phyloP scores from a whole-genome alignment of 106 monocot species.

The Allium sativum region DNA sequence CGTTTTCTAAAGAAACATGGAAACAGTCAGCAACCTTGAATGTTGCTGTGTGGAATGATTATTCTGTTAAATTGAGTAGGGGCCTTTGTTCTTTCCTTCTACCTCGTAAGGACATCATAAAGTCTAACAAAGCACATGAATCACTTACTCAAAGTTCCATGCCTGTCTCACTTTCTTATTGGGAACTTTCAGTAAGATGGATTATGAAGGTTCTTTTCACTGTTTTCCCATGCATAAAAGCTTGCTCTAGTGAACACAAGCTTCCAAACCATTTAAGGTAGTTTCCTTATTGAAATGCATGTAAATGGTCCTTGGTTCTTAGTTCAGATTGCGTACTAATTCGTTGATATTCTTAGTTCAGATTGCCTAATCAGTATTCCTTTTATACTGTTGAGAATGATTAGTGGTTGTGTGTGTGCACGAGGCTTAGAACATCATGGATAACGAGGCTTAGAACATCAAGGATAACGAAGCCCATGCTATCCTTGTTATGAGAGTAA shows the following conservation, averaged over 20 bases:
- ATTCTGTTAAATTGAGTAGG: conserved; percentile 54
- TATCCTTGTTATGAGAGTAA: no score
- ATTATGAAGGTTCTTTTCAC: conserved; percentile 72
- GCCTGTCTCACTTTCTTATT: conserved; percentile 61
- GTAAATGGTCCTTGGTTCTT: background rate
- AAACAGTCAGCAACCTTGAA: conserved; percentile 20
- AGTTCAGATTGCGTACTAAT: background rate
- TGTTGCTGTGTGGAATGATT: conserved; percentile 49
- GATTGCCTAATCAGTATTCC: no score
- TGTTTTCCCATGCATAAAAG: conserved; percentile 90
- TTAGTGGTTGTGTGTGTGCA: no score
- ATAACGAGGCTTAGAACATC: no score
- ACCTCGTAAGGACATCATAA: conserved; percentile 46
- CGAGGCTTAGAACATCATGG: no score
- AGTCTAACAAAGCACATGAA: conserved; percentile 17
- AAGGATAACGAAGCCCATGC: no score
- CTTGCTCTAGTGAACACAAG: conserved; percentile 56
- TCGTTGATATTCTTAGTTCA: background rate
- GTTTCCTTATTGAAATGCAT: conserved; percentile 8
- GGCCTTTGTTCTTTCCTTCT: conserved; percentile 90
- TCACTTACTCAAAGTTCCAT: conserved; percentile 38
- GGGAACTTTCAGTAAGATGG: conserved; percentile 89
- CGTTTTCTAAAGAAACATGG: conserved; percentile 1
- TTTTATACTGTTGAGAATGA: no score
- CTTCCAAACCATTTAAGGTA: conserved; percentile 82